Evolutionary conservation across 768 basidiomycete species (phyloP), one percentile per base, ranked within the genome.

Genomic region (Phylloporus scabripes): DNA sequence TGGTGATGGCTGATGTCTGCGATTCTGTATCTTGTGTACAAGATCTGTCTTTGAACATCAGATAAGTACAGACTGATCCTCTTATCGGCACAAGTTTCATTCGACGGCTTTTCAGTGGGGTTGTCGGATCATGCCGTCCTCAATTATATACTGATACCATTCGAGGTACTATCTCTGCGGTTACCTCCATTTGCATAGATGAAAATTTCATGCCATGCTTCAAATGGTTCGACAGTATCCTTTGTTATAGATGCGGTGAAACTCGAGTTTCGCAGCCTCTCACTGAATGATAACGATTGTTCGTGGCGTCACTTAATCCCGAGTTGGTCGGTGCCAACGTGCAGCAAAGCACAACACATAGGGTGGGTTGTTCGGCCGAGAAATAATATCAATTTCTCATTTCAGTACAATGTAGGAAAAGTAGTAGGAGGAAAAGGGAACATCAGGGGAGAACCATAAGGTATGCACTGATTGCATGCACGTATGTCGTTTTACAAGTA

Each of bases 401-500:
- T 40, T 40, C 15, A n/a, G 39, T 24, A 40, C 23, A 40, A 23
- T 4, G 23, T 7, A 24, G 21, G 23, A 40, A 20, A 14, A 44
- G n/a, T 18, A 45, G 21, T 2, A 21, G 18, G 18, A 20, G 23
- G 24, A 36, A 0, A 17, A 15, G 14, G 15, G 26, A 20, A 38
- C 5, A 48, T 11, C 56, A 42, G 49, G 37, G n/a, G n/a, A 28
- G 8, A 12, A 31, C 24, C n/a, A 37, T 17, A 15, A 46, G 45
- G 29, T 48, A 36, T 18, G 21, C 21, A 23, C 21, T 23, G 20
- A 38, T 49, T 11, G 45, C 45, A 52, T 54, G 45, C 44, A 9
- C 38, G 24, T 29, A 32, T 34, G 50, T 54, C n/a, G 5, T 48
- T 38, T 51, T 67, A 66, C 55, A 58, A 44, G 14, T 55, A 54